Conservation (phyloP, 2,329 filamentous ascomycete genomes). For the Colletotrichum spinosum region DNA sequence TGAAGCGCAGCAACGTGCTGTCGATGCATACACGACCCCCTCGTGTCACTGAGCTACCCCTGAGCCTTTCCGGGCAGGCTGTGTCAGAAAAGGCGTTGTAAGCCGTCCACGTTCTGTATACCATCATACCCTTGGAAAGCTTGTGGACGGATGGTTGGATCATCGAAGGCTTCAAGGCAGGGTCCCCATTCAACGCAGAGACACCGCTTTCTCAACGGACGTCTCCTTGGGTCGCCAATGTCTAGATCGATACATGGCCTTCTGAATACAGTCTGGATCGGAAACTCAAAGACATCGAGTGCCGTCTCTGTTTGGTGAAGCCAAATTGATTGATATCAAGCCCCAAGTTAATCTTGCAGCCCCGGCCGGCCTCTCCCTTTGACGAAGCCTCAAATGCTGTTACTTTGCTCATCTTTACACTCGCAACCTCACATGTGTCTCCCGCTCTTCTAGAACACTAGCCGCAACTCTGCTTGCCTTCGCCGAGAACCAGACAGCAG, state of each 20-base stretch:
- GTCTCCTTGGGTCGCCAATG: neutral
- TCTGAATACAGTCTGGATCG: neutral
- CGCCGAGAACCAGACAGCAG: neutral
- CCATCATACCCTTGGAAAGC: too few relatives aligned
- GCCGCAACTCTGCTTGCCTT: too few relatives aligned
- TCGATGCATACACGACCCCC: too few relatives aligned
- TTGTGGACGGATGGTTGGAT: too few relatives aligned
- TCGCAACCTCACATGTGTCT: neutral
- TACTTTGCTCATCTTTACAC: slow-evolving; percentile 2
- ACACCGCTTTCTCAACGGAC: neutral
- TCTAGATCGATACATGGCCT: slow-evolving; percentile 2
- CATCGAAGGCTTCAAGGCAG: too few relatives aligned
- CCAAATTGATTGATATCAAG: neutral
- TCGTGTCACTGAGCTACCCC: slow-evolving; percentile 1
- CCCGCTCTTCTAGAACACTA: neutral
- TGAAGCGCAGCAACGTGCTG: too few relatives aligned
- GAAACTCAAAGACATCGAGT: neutral
- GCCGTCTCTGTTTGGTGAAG: neutral
- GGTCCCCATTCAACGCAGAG: neutral
- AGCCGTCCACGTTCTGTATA: too few relatives aligned
- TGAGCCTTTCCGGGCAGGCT: neutral
- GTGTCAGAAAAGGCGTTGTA: neutral
- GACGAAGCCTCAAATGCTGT: neutral
- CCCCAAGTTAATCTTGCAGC: slow-evolving; percentile 16
- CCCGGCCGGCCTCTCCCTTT: neutral